Evolutionary conservation across 2,329 filamentous ascomycete genomes (phyloP).

Genomic region (Talaromyces sp.): DNA sequence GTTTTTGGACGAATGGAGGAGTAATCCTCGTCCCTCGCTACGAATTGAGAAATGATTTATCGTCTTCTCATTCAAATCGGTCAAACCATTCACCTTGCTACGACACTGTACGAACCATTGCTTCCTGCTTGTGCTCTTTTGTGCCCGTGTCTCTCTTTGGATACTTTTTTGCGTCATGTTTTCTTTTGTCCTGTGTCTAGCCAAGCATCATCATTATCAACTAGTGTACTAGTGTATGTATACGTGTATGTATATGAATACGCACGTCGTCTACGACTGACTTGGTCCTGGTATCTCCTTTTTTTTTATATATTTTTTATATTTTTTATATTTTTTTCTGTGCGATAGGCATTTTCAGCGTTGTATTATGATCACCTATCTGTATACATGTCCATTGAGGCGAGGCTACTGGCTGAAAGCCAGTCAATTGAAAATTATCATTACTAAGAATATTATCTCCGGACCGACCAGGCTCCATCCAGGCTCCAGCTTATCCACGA

Average conservation of each 20-base stretch:
- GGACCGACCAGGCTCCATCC: background rate
- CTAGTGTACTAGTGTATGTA: no score
- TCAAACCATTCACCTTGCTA: constrained; percentile 25
- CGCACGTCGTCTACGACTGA: constrained; percentile 12
- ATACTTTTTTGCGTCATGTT: constrained; percentile 8
- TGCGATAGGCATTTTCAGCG: constrained; percentile 19
- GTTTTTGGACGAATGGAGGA: constrained; percentile 98
- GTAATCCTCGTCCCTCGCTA: constrained; percentile 43
- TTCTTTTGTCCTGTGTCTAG: constrained; percentile 10
- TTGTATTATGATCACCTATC: constrained; percentile 5
- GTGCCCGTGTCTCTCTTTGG: background rate
- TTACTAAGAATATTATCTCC: background rate
- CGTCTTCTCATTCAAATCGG: constrained; percentile 17
- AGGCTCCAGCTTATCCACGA: background rate
- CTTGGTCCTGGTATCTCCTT: background rate
- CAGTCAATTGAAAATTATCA: background rate
- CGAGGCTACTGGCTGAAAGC: background rate
- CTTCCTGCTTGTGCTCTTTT: constrained; percentile 1
- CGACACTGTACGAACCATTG: constrained; percentile 37
- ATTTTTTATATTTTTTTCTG: background rate
- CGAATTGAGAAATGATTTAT: background rate
- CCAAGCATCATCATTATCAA: background rate
- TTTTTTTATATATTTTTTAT: no score
- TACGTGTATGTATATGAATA: constrained; percentile 15
- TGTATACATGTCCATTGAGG: background rate